Evolutionary conservation across 2,329 filamentous ascomycete genomes (phyloP).

Genomic region (Ploettnerulaceae sp.): DNA sequence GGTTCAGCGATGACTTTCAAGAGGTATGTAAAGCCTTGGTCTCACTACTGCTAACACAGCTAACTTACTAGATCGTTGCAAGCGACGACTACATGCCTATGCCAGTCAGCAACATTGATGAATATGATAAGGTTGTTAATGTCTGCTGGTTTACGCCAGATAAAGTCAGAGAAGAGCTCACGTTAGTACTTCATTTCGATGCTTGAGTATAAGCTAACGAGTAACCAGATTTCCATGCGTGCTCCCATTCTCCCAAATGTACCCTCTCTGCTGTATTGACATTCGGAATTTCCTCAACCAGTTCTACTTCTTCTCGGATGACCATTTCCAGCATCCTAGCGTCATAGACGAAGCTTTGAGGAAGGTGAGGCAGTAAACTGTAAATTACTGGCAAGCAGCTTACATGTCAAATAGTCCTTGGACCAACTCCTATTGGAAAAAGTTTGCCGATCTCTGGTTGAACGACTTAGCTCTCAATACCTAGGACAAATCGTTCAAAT

Average conservation of each 20-base stretch:
- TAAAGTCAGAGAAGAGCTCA: constrained; percentile 68
- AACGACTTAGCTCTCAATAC: constrained; percentile 86
- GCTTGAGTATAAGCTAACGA: constrained; percentile 5
- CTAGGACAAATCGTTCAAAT: constrained; percentile 98
- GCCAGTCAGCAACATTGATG: constrained; percentile 84
- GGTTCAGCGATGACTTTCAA: constrained; percentile 94
- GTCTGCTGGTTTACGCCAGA: constrained; percentile 95
- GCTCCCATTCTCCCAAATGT: constrained; percentile 98
- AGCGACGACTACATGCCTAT: constrained; percentile 99
- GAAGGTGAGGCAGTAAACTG: constrained; percentile 45
- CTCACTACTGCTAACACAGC: background rate
- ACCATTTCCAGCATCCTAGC: constrained; percentile 86
- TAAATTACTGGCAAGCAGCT: background rate
- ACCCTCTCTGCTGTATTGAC: constrained; percentile 95
- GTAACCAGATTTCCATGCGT: constrained; percentile 75
- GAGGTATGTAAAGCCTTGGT: constrained; percentile 51
- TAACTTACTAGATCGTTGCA: constrained; percentile 54
- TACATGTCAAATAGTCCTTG: constrained; percentile 57
- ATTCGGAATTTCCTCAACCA: constrained; percentile 97
- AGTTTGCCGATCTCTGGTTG: constrained; percentile 85
- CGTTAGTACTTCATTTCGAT: constrained; percentile 44
- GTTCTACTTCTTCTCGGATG: constrained; percentile 95
- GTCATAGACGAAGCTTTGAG: constrained; percentile 89
- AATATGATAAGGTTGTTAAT: constrained; percentile 93
- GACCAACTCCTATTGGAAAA: constrained; percentile 91